Percentiles rank a stretch among this genome's conserved stretches.
Evolutionary conservation across 768 basidiomycete species (phyloP).

Genomic region (Termitomyces sp.): DNA sequence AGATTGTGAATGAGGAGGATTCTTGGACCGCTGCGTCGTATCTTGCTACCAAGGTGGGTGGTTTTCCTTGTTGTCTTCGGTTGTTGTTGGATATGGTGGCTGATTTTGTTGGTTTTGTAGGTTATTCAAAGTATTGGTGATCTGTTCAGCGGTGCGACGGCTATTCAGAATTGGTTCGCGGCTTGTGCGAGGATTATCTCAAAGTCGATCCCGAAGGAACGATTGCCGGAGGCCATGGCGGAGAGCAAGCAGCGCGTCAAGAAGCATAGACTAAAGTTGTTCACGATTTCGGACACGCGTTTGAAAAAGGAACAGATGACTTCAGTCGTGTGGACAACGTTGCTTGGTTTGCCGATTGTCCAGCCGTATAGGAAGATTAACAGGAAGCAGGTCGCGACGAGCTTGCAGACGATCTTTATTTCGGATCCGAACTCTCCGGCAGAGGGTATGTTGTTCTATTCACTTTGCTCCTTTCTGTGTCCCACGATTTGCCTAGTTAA

Average conservation of each 20-base stretch:
- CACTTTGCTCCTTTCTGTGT: not conserved
- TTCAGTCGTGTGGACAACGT: conserved; percentile 93
- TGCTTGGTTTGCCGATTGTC: conserved; percentile 90
- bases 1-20: conserved; percentile 66
- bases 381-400: conserved; percentile 79
- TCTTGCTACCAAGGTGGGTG: conserved; percentile 64
- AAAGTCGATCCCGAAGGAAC: conserved; percentile 75
- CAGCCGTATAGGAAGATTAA: conserved; percentile 89
- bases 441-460: conserved; percentile 39
- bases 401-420: conserved; percentile 84
- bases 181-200: conserved; percentile 78
- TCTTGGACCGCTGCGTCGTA: conserved; percentile 73
- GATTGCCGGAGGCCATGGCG: conserved; percentile 41
- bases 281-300: conserved; percentile 25
- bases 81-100: not conserved
- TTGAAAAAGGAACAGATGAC: conserved; percentile 90
- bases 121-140: conserved; percentile 82
- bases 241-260: conserved; percentile 9
- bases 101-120: conserved; percentile 21
- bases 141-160: conserved; percentile 87
- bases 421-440: conserved; percentile 75
- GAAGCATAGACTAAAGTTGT: conserved; percentile 10
- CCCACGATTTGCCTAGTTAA: conserved; percentile 44
- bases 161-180: conserved; percentile 90
- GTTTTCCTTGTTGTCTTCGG: not conserved